Evolutionary conservation across 2,329 filamentous ascomycete genomes (phyloP), one percentile per base, ranked within the genome.

Genomic region (Phialophora tarda): DNA sequence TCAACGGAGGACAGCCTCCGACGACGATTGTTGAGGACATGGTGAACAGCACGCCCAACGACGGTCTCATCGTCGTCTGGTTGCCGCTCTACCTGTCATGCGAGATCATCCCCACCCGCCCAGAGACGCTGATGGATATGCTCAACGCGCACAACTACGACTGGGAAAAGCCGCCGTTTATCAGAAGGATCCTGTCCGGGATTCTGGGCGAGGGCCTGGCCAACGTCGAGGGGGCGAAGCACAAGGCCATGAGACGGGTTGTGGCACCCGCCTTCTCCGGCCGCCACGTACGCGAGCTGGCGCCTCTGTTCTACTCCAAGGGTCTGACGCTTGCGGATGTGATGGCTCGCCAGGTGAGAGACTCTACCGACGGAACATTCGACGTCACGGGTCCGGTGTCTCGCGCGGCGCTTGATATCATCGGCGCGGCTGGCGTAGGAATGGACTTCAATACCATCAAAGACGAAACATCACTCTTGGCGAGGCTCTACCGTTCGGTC

Each of bases 191-290:
- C 59, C 73, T 86, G 14, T 76, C 78, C 0, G 77, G 78, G 1
- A 81, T 86, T 23, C 73, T 86, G 24, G 81, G 81, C 0, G 71
- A 78, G 63, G 81, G 81, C 0, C 48, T 83, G 11, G 78, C 97
- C 32, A 81, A 97, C 10, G 90, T 92, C 2, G 93, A 97, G 78
- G 93, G 93, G n/a, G 91, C 95, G 11, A 91, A 93, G 74, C 94
- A 97, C 77, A 94, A 90, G 79, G 70, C 68, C 24, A 90, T 93
- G 79, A 85, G 93, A 58, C 93, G 90, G 75, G 88, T 89, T 65
- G 84, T 96, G 23, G 86, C 89, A 80, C 92, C 92, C 0, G 91
- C 91, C 1, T 97, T 97, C 76, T 84, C 88, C 17, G 95, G 92
- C 74, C 86, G 92, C 23, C 91, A 95, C 73, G 83, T 96, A 75